Evolutionary conservation across 176 grass and related monocot genomes (phyloP).

Genomic region (barley (Hordeum vulgare)): DNA sequence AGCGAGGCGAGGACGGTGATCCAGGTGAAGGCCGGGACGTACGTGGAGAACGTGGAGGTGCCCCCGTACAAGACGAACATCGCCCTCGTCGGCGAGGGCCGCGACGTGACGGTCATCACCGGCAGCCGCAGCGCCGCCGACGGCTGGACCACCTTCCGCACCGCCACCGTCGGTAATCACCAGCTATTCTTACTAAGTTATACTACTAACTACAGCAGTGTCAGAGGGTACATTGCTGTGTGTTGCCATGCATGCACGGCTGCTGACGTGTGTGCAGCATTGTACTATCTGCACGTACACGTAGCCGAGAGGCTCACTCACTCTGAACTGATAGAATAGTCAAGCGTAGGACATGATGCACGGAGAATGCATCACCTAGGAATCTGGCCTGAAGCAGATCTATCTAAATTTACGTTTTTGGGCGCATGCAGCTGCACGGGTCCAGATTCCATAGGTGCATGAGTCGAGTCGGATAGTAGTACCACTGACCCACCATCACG

Average conservation of each 20-base stretch:
- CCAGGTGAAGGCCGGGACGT: slow-evolving; percentile 51
- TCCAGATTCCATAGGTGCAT: background rate
- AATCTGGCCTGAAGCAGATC: background rate
- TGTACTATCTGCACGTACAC: background rate
- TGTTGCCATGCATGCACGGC: background rate
- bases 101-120: slow-evolving; percentile 57
- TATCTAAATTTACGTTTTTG: background rate
- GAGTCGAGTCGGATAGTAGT: slow-evolving; percentile 3
- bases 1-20: slow-evolving; percentile 50
- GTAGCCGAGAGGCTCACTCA: background rate
- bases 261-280: background rate
- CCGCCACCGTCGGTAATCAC: slow-evolving; percentile 59
- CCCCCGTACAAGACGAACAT: slow-evolving; percentile 48
- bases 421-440: background rate
- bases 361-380: background rate
- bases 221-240: background rate
- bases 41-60: slow-evolving; percentile 84
- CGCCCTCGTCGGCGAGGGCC: slow-evolving; percentile 46
- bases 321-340: background rate
- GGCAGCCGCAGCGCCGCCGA: slow-evolving; percentile 50
- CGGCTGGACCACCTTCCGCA: slow-evolving; percentile 66
- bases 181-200: background rate
- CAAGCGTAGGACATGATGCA: background rate
- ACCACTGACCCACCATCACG: background rate
- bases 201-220: background rate